Evolutionary conservation across 495 filamentous ascomycete genomes (phyloP).

Genomic region (Penicillium pancosmium): DNA sequence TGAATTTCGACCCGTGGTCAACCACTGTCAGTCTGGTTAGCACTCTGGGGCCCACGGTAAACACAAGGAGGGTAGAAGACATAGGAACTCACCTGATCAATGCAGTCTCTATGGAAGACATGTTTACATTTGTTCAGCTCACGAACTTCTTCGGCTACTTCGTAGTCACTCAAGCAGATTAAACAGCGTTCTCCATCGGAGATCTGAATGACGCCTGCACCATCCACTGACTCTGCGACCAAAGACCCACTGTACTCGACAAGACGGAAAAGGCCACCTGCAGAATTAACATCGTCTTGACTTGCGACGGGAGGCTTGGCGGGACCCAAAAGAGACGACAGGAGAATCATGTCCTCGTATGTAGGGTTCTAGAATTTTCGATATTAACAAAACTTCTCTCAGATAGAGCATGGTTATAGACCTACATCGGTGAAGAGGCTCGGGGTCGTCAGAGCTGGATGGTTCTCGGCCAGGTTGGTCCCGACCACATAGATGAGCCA

Average conservation of each 20-base stretch:
- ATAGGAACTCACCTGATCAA: slow-evolving; percentile 64
- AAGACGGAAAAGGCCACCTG: slow-evolving; percentile 61
- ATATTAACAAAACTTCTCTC: neutral
- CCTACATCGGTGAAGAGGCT: slow-evolving; percentile 74
- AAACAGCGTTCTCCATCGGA: slow-evolving; percentile 65
- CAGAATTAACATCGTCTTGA: slow-evolving; percentile 65
- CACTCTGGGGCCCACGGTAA: neutral
- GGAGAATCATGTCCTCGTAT: slow-evolving; percentile 78
- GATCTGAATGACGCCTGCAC: slow-evolving; percentile 50
- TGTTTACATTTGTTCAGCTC: slow-evolving; percentile 68
- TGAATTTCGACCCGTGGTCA: slow-evolving; percentile 78
- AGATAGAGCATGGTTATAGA: neutral
- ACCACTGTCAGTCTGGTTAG: slow-evolving; percentile 56
- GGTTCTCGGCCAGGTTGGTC: slow-evolving; percentile 74
- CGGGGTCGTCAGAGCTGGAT: slow-evolving; percentile 74
- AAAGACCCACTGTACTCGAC: slow-evolving; percentile 49
- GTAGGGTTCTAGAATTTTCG: slow-evolving; percentile 60
- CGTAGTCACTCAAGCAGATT: slow-evolving; percentile 74
- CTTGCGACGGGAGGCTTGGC: slow-evolving; percentile 75
- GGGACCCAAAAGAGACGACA: slow-evolving; percentile 71
- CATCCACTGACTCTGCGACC: slow-evolving; percentile 53
- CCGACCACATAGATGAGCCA: slow-evolving; percentile 83
- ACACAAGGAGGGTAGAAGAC: neutral
- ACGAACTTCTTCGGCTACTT: slow-evolving; percentile 63
- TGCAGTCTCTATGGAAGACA: slow-evolving; percentile 73